phyloP scores from a whole-genome alignment of 495 filamentous ascomycete genomes.

The Aspergillus biplanus region DNA sequence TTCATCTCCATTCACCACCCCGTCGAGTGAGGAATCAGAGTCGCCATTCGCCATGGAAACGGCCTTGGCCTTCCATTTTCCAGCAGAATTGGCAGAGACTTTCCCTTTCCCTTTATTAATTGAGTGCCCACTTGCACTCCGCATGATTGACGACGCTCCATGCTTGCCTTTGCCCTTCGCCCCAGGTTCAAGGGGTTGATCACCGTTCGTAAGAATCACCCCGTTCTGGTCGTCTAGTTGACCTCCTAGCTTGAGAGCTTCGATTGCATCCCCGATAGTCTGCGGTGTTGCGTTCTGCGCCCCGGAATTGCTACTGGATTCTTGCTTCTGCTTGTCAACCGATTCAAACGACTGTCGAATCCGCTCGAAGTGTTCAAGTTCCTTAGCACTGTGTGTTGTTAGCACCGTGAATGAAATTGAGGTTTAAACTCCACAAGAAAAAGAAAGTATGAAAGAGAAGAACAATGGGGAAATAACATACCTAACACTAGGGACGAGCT shows the following conservation, averaged over 20 bases:
- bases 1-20: slow-evolving; percentile 49
- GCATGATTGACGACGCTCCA: slow-evolving; percentile 31
- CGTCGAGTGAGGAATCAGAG: slow-evolving; percentile 46
- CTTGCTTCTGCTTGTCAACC: slow-evolving; percentile 45
- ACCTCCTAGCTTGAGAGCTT: slow-evolving; percentile 37
- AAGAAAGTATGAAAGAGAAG: neutral
- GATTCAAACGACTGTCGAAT: slow-evolving; percentile 83
- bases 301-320: slow-evolving; percentile 26
- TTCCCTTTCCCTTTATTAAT: slow-evolving; percentile 47
- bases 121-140: slow-evolving; percentile 35
- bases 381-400: slow-evolving; percentile 68
- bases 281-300: slow-evolving; percentile 34
- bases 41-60: slow-evolving; percentile 27
- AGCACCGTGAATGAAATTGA: slow-evolving; percentile 16
- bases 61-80: slow-evolving; percentile 59
- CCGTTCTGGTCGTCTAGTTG: slow-evolving; percentile 23
- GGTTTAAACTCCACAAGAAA: neutral
- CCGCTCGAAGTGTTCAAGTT: slow-evolving; percentile 86
- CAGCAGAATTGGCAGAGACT: slow-evolving; percentile 27
- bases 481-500: slow-evolving; percentile 89
- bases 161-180: slow-evolving; percentile 37
- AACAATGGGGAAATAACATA: slow-evolving; percentile 32
- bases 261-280: slow-evolving; percentile 45
- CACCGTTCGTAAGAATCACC: slow-evolving; percentile 38
- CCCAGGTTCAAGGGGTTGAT: slow-evolving; percentile 19